phyloP scores from a whole-genome alignment of 768 basidiomycete species.

The Lactarius hengduanensis region DNA sequence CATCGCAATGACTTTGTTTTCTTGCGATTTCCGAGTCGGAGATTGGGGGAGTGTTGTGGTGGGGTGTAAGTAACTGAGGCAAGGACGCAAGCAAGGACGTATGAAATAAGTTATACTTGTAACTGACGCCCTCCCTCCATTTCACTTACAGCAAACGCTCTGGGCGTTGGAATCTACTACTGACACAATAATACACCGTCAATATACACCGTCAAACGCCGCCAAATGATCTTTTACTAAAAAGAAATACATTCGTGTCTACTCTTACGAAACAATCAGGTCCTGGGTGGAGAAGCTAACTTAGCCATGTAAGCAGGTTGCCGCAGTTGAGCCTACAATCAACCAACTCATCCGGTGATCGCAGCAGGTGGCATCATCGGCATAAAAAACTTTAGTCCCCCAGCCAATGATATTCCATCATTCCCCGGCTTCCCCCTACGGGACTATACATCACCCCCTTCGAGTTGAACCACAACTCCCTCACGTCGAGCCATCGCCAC shows the following conservation, averaged over 20 bases:
- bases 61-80: background rate
- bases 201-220: background rate
- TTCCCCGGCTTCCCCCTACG: no score
- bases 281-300: background rate
- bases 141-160: no score
- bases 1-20: background rate
- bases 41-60: background rate
- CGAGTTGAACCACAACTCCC: conserved; percentile 56
- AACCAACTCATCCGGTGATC: background rate
- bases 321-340: no score
- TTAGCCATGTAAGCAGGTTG: background rate
- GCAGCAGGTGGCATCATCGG: no score
- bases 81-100: background rate
- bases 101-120: background rate
- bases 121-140: no score
- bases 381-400: no score
- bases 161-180: background rate
- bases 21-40: background rate
- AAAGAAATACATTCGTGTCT: background rate
- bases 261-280: background rate
- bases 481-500: conserved; percentile 48
- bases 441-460: no score
- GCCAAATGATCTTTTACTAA: no score
- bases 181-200: no score
- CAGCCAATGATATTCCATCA: no score